A percentile compares a stretch with the other conserved stretches of the same genome.
Conservation (phyloP, 345 rosid species). For the Brassica juncea region DNA sequence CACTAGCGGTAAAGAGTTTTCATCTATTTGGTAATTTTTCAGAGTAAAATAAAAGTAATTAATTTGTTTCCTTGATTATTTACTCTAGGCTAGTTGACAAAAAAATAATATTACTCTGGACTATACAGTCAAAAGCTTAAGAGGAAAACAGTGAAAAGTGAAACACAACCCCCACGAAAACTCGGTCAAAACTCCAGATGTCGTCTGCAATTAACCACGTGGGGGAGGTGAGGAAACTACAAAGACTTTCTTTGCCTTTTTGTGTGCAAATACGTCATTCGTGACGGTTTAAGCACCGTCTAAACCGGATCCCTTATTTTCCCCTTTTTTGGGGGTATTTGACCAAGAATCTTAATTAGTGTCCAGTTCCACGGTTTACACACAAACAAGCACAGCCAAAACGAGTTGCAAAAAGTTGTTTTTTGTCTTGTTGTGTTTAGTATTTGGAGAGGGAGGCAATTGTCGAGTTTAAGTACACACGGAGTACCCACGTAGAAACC, state of each 20-base stretch:
- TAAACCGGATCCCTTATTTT: slow-evolving; percentile 1
- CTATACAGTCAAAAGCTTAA: no score
- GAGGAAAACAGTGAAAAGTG: background rate
- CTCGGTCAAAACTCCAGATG: background rate
- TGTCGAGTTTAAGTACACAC: slow-evolving; percentile 18
- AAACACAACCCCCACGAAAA: background rate
- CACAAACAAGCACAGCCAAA: background rate
- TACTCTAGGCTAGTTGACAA: no score
- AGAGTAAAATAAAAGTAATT: background rate
- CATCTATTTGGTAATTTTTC: background rate
- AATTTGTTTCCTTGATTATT: no score
- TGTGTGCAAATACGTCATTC: slow-evolving; percentile 22
- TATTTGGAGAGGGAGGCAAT: background rate
- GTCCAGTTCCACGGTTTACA: slow-evolving; percentile 1
- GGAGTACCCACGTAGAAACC: slow-evolving; percentile 19
- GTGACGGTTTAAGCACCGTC: slow-evolving; percentile 25
- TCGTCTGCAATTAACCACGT: slow-evolving; percentile 1
- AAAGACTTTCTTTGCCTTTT: background rate
- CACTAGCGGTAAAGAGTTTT: no score
- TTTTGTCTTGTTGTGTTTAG: slow-evolving; percentile 31
- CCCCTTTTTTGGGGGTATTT: background rate
- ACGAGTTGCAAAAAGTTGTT: slow-evolving; percentile 18
- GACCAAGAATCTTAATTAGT: slow-evolving; percentile 19
- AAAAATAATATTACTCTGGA: no score
- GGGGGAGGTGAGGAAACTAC: slow-evolving; percentile 8